A percentile compares a stretch with the other conserved stretches of the same genome.
Conservation (phyloP, 352 stramenopile species). For the Pythium coloratum region DNA sequence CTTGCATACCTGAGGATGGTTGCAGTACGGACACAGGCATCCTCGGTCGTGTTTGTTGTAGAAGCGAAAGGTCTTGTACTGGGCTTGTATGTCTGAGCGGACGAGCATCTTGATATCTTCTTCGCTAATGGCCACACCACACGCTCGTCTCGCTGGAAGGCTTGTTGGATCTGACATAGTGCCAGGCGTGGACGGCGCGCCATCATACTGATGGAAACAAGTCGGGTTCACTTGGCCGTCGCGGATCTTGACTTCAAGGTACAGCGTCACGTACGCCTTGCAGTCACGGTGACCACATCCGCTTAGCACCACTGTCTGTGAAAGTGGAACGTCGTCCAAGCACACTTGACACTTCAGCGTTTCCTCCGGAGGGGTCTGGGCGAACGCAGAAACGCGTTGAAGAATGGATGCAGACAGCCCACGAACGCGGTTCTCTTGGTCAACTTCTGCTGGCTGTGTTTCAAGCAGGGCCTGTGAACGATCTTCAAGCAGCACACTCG, state of each 20-base stretch:
- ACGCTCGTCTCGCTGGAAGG: conserved; percentile 13
- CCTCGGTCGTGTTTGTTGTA: conserved; percentile 68
- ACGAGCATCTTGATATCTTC: conserved; percentile 49
- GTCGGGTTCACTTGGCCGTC: conserved; percentile 67
- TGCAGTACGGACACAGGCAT: conserved; percentile 60
- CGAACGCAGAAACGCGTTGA: conserved; percentile 1
- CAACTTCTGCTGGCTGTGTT: background rate
- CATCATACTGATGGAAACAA: conserved; percentile 51
- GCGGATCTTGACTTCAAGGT: conserved; percentile 60
- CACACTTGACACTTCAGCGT: conserved; percentile 72
- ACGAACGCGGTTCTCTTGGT: background rate
- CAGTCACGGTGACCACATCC: conserved; percentile 65
- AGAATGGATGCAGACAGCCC: background rate
- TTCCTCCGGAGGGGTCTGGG: conserved; percentile 24
- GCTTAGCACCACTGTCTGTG: conserved; percentile 35
- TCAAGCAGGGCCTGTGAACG: background rate
- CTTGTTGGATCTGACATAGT: too few relatives aligned
- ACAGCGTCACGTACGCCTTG: conserved; percentile 46
- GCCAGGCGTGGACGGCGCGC: background rate
- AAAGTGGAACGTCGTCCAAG: conserved; percentile 47
- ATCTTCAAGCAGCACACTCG: background rate
- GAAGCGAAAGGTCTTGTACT: conserved; percentile 87
- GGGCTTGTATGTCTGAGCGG: conserved; percentile 45
- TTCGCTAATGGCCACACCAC: conserved; percentile 36
- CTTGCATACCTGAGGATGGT: conserved; percentile 53